Conservation (phyloP, 768 basidiomycete genomes). For the Chalciporus chontae region DNA sequence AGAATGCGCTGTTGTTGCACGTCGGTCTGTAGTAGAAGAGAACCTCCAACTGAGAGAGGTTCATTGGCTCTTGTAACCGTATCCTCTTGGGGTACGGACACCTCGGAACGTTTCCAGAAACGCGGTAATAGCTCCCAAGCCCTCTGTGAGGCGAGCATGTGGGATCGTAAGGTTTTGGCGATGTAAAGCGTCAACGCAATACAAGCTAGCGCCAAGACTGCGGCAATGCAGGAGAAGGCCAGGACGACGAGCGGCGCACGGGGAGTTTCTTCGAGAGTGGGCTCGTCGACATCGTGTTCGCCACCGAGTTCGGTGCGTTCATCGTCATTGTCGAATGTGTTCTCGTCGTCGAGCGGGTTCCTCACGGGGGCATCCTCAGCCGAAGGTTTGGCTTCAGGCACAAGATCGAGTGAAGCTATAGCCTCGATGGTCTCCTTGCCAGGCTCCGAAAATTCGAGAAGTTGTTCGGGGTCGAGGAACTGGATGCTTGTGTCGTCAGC, state of each 20-base stretch:
- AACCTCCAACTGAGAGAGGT: background rate
- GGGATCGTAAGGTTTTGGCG: conserved; percentile 16
- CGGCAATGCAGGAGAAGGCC: conserved; percentile 24
- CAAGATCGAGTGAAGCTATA: conserved; percentile 26
- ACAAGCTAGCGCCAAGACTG: conserved; percentile 23
- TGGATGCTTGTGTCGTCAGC: conserved; percentile 29
- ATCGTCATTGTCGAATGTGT: conserved; percentile 21
- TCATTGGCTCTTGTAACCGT: background rate
- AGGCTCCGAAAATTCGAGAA: conserved; percentile 29
- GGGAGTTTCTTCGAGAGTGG: background rate
- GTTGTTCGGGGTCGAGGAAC: conserved; percentile 29
- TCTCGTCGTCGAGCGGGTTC: conserved; percentile 17
- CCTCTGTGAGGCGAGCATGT: conserved; percentile 18
- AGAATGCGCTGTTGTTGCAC: background rate
- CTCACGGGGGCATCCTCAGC: conserved; percentile 27
- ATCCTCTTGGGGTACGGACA: conserved; percentile 1
- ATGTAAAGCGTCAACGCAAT: conserved; percentile 19
- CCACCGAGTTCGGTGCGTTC: background rate
- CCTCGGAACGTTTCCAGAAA: conserved; percentile 8
- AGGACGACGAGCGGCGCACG: conserved; percentile 16
- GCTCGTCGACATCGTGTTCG: background rate
- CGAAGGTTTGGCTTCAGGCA: conserved; percentile 3
- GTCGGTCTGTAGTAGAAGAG: conserved; percentile 2
- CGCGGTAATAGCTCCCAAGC: conserved; percentile 23
- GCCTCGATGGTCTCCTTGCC: conserved; percentile 27